These are phyloP conservation scores for Pichia pseudocactophila DNA, from an alignment of 805 yeast species.

Conservation along the genomic window DNA sequence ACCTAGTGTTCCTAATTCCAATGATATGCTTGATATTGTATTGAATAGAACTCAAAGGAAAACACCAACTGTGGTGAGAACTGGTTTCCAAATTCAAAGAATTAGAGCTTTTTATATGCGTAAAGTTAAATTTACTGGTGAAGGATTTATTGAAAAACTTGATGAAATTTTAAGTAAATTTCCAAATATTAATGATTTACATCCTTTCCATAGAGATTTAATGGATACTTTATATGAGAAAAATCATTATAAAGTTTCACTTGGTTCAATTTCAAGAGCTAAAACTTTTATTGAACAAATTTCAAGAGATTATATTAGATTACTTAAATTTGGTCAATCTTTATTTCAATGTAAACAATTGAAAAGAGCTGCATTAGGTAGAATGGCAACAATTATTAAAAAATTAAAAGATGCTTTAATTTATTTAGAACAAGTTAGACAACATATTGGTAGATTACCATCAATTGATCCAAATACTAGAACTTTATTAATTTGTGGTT, in stretches of 20 bases:
- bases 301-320: slow-evolving; percentile 87
- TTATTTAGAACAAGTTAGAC: slow-evolving; percentile 97
- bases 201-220: slow-evolving; percentile 96
- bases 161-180: slow-evolving; percentile 78
- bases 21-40: slow-evolving; percentile 91
- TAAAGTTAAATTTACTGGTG: slow-evolving; percentile 92
- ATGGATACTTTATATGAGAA: slow-evolving; percentile 97
- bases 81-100: slow-evolving; percentile 93
- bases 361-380: slow-evolving; percentile 97
- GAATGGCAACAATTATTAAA: slow-evolving; percentile 98
- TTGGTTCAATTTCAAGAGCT: slow-evolving; percentile 91
- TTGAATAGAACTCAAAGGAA: slow-evolving; percentile 97
- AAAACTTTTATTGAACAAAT: slow-evolving; percentile 93
- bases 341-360: slow-evolving; percentile 97
- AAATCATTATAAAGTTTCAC: slow-evolving; percentile 93
- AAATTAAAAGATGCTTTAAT: slow-evolving; percentile 88
- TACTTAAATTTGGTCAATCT: slow-evolving; percentile 95
- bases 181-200: slow-evolving; percentile 95
- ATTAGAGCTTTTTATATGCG: slow-evolving; percentile 97
- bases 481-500: slow-evolving; percentile 94
- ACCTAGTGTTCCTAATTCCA: slow-evolving; percentile 86
- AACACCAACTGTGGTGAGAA: slow-evolving; percentile 97
- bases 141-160: slow-evolving; percentile 91
- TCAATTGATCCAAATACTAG: slow-evolving; percentile 98
- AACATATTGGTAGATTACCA: slow-evolving; percentile 97